These are phyloP conservation scores for Salinomyces thailandicus DNA, from an alignment of 2,329 filamentous ascomycete genomes.

Conservation along the genomic window DNA sequence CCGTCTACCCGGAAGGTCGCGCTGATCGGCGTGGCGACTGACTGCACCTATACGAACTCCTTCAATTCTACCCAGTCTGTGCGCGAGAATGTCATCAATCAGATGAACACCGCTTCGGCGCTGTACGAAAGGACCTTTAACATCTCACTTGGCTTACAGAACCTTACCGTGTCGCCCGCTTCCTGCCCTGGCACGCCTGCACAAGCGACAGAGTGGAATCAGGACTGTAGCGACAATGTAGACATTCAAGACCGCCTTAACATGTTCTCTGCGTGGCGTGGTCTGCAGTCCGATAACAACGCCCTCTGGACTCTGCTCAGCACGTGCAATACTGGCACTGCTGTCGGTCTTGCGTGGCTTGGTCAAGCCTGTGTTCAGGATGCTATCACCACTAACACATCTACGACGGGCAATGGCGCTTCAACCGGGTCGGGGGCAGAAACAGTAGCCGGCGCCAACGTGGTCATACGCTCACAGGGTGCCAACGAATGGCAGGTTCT, in stretches of 20 bases:
- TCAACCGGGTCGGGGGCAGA: conserved; percentile 44
- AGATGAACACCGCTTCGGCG: conserved; percentile 78
- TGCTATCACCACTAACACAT: conserved; percentile 37
- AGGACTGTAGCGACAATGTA: conserved; percentile 51
- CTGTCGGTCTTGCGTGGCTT: conserved; percentile 87
- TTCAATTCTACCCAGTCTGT: conserved; percentile 59
- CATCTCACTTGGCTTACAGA: conserved; percentile 81
- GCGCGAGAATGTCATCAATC: conserved; percentile 63
- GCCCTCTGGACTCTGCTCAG: conserved; percentile 89
- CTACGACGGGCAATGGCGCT: conserved; percentile 27
- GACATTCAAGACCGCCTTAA: conserved; percentile 71
- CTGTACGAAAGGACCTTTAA: conserved; percentile 90
- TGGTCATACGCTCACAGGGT: conserved; percentile 62
- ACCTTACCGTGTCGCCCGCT: conserved; percentile 65
- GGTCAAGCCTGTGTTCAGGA: conserved; percentile 66
- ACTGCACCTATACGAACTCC: conserved; percentile 72
- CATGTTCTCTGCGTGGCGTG: conserved; percentile 81
- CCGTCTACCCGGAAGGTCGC: conserved; percentile 85
- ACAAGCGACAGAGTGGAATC: conserved; percentile 69
- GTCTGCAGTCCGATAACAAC: conserved; percentile 63
- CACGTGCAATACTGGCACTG: conserved; percentile 68
- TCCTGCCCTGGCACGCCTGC: conserved; percentile 63
- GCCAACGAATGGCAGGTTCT: conserved; percentile 88
- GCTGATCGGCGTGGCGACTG: conserved; percentile 80
- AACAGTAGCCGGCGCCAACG: conserved; percentile 75